Percentiles rank a stretch among this genome's conserved stretches.
phyloP scores from a whole-genome alignment of 306 rosid species.

The Quercus engelmannii region DNA sequence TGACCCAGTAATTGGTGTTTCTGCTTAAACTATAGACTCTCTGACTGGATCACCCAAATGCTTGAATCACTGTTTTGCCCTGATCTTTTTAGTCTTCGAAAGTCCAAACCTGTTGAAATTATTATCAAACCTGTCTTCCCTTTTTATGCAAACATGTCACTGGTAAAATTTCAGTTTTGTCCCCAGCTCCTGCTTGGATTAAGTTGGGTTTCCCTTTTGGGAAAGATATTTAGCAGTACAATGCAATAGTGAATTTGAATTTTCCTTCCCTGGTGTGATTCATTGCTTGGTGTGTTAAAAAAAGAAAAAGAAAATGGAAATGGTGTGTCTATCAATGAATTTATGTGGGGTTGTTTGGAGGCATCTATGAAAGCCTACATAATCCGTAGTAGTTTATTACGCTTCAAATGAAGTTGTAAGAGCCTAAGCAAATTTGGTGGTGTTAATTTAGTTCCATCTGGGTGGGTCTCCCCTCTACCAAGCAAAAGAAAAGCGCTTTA shows the following conservation, averaged over 20 bases:
- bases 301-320: not conserved
- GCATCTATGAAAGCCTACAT: not conserved
- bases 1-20: not conserved
- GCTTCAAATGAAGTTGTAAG: not conserved
- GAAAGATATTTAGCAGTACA: not conserved
- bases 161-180: not conserved
- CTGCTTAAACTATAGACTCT: not conserved
- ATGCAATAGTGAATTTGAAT: not conserved
- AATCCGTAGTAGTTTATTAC: not conserved
- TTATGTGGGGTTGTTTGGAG: not conserved
- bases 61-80: not conserved
- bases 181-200: not conserved
- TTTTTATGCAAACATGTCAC: not conserved
- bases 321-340: not conserved
- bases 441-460: not conserved
- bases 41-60: not conserved
- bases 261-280: not conserved
- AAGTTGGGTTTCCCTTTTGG: not conserved
- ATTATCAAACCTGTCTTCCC: not conserved
- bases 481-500: not conserved
- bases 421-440: not conserved
- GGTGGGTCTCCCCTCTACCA: not conserved
- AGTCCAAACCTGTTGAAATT: not conserved
- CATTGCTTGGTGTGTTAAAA: not conserved
- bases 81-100: not conserved